Conservation (phyloP, 495 filamentous ascomycete genomes). For the Talaromyces stipitatus region DNA sequence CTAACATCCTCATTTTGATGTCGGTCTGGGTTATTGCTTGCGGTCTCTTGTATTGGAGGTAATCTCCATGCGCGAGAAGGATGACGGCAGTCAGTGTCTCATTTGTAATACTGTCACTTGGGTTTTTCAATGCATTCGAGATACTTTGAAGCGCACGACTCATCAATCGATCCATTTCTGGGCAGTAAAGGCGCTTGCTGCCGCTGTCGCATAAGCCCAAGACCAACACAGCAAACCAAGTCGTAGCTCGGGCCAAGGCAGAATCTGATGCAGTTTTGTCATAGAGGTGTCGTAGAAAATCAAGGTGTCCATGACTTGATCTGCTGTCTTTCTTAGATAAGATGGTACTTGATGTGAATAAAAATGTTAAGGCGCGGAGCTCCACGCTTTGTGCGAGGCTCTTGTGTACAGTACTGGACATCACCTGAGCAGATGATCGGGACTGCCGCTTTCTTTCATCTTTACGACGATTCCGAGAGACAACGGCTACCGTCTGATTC, state of each 20-base stretch:
- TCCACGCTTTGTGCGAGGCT: not conserved
- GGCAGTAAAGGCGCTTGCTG: not conserved
- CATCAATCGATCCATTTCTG: not conserved
- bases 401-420: not conserved
- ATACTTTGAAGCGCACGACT: not conserved
- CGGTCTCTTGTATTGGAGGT: not conserved
- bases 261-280: not conserved
- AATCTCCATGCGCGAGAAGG: conserved; percentile 1
- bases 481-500: not conserved
- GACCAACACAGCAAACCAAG: not conserved
- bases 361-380: not conserved
- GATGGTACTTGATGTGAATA: not conserved
- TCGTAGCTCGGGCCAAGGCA: not conserved
- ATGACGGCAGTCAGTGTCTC: not conserved
- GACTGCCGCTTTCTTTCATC: not conserved
- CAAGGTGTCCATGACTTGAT: conserved; percentile 1
- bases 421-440: not conserved
- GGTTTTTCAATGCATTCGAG: not conserved
- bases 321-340: not conserved
- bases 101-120: not conserved
- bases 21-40: not conserved
- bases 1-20: not conserved
- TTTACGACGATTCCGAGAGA: not conserved
- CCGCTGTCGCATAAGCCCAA: not conserved
- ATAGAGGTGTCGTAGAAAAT: not conserved